Base-by-base conservation (phyloP, 129 eudicot genomes). In the Flaveria linearis region DNA sequence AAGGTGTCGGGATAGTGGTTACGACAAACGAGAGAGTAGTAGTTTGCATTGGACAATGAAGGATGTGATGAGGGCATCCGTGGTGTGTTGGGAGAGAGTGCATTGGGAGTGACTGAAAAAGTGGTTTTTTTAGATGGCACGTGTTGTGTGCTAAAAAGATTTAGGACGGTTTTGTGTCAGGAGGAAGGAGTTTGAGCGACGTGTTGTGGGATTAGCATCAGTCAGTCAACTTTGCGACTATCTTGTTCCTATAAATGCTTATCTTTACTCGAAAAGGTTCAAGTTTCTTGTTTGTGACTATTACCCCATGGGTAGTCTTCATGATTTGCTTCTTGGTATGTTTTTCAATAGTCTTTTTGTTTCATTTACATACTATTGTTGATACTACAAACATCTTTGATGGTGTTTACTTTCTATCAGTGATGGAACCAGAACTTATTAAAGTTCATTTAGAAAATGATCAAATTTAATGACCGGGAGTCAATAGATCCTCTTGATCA, bases 281-380 rank as follows among this genome's bases (percentile, higher is more conserved):
- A 84, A 84, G 84, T 86, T 86, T 61, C 78, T 84, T 53, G 84
- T 86, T 18, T 81, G 66, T 66, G 84, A 86, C 66, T 86, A 86
- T 66, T 86, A 77, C 68, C 87, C 90, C 16, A 83, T 86, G 87
- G 90, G 87, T 17, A 83, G 87, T 70, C 90, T 86, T 60, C 80
- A 84, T 60, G 87, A 86, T 75, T 60, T 86, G 75, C 90, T 86
- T 75, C 42, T 72, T 41, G 87, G 87, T 78, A 64, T 55, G 68
- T 62, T 33, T 53, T 58, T 42, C 30, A 15, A 1, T 68, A 51
- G 14, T 28, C 12, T 26, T 26, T 9, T 42, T 0, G 17, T 6
- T 10, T 71, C 16, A 14, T 28, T 50, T 49, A 1, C 50, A 45
- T 7, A 36, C 7, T 36, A 5, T 36, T 36, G 41, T 36, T 36